phyloP scores from a whole-genome alignment of 495 filamentous ascomycete genomes.

The Penicillium chermesinum region DNA sequence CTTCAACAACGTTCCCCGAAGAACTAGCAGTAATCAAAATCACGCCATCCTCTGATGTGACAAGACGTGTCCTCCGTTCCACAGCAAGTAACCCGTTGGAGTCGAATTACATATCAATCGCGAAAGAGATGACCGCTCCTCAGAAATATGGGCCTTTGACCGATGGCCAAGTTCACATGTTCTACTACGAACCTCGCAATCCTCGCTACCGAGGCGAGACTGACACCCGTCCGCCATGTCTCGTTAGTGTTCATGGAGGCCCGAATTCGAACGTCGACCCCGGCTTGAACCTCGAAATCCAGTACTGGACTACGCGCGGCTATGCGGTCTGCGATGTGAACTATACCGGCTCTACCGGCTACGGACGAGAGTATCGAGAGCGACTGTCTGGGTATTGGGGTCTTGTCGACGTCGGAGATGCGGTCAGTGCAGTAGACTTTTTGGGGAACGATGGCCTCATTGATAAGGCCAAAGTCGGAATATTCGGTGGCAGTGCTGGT shows the following conservation, averaged over 20 bases:
- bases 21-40: conserved; percentile 21
- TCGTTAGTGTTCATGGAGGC: conserved; percentile 45
- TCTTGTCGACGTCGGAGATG: conserved; percentile 38
- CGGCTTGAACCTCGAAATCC: conserved; percentile 28
- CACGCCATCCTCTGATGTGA: conserved; percentile 5
- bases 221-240: conserved; percentile 34
- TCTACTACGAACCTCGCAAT: conserved; percentile 43
- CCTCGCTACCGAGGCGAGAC: conserved; percentile 26
- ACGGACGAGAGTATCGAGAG: conserved; percentile 42
- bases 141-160: conserved; percentile 20
- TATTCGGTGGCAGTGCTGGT: conserved; percentile 44
- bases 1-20: conserved; percentile 15
- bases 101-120: conserved; percentile 31
- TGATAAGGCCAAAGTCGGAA: conserved; percentile 36
- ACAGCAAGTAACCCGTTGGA: conserved; percentile 18
- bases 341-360: conserved; percentile 46
- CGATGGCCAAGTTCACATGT: conserved; percentile 31
- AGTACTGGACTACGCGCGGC: conserved; percentile 49
- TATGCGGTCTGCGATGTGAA: conserved; percentile 46
- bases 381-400: conserved; percentile 43
- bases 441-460: conserved; percentile 29
- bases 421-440: conserved; percentile 36
- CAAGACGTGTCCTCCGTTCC: conserved; percentile 19
- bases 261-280: conserved; percentile 36
- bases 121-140: conserved; percentile 19